Conservation (phyloP, 352 stramenopile genomes). For the Phytophthora cactorum region DNA sequence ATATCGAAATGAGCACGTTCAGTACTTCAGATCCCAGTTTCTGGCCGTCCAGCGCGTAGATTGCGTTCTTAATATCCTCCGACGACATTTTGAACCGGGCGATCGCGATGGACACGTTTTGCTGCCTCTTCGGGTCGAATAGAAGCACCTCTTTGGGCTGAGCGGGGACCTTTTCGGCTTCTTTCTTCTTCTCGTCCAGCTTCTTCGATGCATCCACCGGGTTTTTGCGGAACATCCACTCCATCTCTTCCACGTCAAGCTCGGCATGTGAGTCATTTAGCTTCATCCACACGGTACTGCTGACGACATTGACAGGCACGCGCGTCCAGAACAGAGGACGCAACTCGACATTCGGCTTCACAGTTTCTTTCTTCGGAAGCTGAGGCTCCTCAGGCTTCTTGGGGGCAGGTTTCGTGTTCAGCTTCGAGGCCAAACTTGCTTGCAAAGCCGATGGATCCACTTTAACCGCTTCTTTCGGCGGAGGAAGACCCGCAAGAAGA, state of each 20-base stretch:
- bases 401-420: constrained; percentile 39
- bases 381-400: constrained; percentile 74
- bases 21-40: constrained; percentile 84
- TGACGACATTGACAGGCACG: constrained; percentile 87
- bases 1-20: constrained; percentile 89
- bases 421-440: constrained; percentile 61
- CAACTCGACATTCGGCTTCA: constrained; percentile 90
- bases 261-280: constrained; percentile 71
- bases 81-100: constrained; percentile 94
- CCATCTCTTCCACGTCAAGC: constrained; percentile 84
- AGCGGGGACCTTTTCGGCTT: constrained; percentile 41
- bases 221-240: constrained; percentile 91
- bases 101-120: constrained; percentile 98
- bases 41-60: constrained; percentile 80
- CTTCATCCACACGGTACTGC: constrained; percentile 89
- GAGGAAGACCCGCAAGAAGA: constrained; percentile 64
- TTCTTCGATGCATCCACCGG: constrained; percentile 70
- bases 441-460: constrained; percentile 69
- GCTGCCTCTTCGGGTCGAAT: constrained; percentile 96
- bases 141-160: constrained; percentile 82
- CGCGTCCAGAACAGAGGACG: constrained; percentile 90
- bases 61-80: constrained; percentile 84
- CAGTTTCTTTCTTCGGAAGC: constrained; percentile 85
- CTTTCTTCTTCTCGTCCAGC: constrained; percentile 84
- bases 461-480: constrained; percentile 70